Conservation (phyloP, 257 asterid species). For the Solanum pennellii region DNA sequence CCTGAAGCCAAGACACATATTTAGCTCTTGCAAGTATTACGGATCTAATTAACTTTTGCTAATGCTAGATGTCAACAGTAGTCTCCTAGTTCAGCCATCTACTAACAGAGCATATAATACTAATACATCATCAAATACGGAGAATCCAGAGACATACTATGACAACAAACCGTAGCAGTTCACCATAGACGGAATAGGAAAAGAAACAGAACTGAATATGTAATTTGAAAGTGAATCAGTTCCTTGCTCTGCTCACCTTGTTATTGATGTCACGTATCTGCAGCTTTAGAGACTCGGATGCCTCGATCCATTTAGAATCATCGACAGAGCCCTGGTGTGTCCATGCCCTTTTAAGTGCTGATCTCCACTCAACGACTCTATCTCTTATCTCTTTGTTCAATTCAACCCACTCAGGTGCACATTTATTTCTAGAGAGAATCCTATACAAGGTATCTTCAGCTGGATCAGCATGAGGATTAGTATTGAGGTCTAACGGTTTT, state of each 20-base stretch:
- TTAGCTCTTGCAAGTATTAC: background rate
- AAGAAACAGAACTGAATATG: background rate
- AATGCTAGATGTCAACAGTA: background rate
- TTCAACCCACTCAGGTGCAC: conserved; percentile 94
- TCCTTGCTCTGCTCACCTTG: conserved; percentile 28
- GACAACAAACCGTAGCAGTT: background rate
- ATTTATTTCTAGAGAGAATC: conserved; percentile 67
- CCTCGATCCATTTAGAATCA: conserved; percentile 48
- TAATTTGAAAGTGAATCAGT: background rate
- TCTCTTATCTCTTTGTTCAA: conserved; percentile 71
- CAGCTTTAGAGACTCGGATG: conserved; percentile 47
- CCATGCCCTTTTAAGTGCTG: conserved; percentile 54
- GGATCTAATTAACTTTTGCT: too few relatives aligned
- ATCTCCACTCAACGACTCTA: conserved; percentile 48
- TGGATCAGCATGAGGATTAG: conserved; percentile 78
- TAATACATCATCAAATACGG: background rate
- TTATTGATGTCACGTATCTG: conserved; percentile 62
- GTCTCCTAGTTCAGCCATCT: background rate
- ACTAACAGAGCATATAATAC: background rate
- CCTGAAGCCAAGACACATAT: conserved; percentile 23
- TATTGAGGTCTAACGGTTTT: conserved; percentile 66
- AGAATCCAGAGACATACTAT: background rate
- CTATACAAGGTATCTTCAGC: conserved; percentile 82
- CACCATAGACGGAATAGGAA: background rate
- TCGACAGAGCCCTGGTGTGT: conserved; percentile 10